Percentiles rank a stretch among this genome's conserved stretches.
Evolutionary conservation across 2,329 filamentous ascomycete species (phyloP).

Genomic region (Elsinoe fawcettii): DNA sequence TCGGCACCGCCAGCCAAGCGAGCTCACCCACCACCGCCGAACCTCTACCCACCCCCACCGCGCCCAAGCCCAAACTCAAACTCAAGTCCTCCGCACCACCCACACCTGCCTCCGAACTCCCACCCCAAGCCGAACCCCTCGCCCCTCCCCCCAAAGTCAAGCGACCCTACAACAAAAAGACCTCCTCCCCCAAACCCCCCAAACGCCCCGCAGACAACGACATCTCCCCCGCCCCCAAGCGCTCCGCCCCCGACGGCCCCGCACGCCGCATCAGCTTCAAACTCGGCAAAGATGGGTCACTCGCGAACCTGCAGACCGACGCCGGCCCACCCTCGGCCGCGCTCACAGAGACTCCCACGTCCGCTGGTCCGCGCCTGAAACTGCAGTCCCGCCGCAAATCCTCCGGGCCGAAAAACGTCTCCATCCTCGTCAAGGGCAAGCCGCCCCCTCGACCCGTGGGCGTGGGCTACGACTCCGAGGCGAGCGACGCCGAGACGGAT

Average conservation of each 20-base stretch:
- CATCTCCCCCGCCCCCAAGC: slow-evolving; percentile 28
- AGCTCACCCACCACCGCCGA: slow-evolving; percentile 19
- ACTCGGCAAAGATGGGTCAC: slow-evolving; percentile 24
- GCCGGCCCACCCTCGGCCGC: slow-evolving; percentile 24
- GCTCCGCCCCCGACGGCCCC: slow-evolving; percentile 21
- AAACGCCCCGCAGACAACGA: slow-evolving; percentile 30
- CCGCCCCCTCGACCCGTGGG: slow-evolving; percentile 63
- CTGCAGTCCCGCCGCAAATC: slow-evolving; percentile 16
- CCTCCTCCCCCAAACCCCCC: slow-evolving; percentile 28
- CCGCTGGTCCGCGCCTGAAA: slow-evolving; percentile 23
- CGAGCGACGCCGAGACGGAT: slow-evolving; percentile 80
- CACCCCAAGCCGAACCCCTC: slow-evolving; percentile 24
- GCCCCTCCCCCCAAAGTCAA: slow-evolving; percentile 26
- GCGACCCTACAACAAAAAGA: slow-evolving; percentile 28
- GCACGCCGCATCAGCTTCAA: slow-evolving; percentile 28
- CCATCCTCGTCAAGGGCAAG: slow-evolving; percentile 41
- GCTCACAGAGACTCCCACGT: slow-evolving; percentile 12
- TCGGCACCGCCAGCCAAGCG: slow-evolving; percentile 9
- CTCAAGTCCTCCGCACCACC: slow-evolving; percentile 24
- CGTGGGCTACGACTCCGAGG: slow-evolving; percentile 93
- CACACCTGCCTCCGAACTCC: slow-evolving; percentile 24
- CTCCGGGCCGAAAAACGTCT: slow-evolving; percentile 20
- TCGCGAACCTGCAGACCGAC: slow-evolving; percentile 50
- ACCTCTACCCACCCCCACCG: slow-evolving; percentile 22
- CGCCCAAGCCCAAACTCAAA: slow-evolving; percentile 34